phyloP scores from a whole-genome alignment of 2,329 filamentous ascomycete species.

The Aspergillus spinulosporus region DNA sequence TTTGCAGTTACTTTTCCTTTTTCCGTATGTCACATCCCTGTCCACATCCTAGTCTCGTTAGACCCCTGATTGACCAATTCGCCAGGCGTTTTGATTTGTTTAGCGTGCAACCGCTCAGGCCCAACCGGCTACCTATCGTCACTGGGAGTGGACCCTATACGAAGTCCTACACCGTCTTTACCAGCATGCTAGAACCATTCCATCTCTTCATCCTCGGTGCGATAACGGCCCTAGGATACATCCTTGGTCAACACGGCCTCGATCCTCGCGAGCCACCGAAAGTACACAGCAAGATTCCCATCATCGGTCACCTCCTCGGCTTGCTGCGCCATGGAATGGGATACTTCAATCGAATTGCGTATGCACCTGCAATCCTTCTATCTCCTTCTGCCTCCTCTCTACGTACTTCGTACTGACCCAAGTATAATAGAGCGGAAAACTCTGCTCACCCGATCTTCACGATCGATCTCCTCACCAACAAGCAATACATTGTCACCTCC shows the following conservation, averaged over 20 bases:
- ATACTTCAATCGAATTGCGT: slow-evolving; percentile 28
- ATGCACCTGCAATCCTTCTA: background rate
- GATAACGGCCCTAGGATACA: background rate
- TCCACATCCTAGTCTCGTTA: no score
- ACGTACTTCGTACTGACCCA: slow-evolving; percentile 4
- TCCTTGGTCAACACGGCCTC: background rate
- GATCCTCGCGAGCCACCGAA: slow-evolving; percentile 31
- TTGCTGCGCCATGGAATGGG: slow-evolving; percentile 26
- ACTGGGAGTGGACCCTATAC: no score
- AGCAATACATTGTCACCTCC: slow-evolving; percentile 30
- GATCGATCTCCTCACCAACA: slow-evolving; percentile 28
- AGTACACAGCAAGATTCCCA: slow-evolving; percentile 24
- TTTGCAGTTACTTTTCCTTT: no score
- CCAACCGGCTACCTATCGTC: no score
- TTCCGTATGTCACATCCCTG: no score
- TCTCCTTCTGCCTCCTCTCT: no score
- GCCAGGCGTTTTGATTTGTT: no score
- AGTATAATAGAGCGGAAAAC: slow-evolving; percentile 17
- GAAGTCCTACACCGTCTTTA: no score
- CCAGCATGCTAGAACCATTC: background rate
- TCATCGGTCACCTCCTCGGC: slow-evolving; percentile 30
- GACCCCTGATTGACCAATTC: no score
- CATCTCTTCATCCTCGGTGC: background rate
- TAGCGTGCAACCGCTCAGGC: no score
- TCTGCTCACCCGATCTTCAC: slow-evolving; percentile 23